Evolutionary conservation across 176 grass and related monocot genomes (phyloP).

Genomic region (Guadua angustifolia): DNA sequence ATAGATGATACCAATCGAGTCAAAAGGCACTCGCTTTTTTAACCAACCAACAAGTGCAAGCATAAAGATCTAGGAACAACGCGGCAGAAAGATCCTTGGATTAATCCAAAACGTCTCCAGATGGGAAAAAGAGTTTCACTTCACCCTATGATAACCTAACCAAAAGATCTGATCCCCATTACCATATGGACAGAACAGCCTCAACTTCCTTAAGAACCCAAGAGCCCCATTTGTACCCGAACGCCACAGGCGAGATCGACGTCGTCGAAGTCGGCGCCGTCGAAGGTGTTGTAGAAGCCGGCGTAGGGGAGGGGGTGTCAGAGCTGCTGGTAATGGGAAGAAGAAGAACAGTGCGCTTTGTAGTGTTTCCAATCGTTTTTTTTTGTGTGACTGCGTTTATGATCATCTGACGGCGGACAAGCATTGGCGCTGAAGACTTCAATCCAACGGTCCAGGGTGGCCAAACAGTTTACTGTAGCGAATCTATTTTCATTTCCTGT

Average conservation of each 20-base stretch:
- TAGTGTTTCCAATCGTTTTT: no score
- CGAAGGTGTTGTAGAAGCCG: constrained; percentile 59
- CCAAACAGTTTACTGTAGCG: no score
- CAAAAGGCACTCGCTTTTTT: not conserved
- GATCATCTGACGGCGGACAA: no score
- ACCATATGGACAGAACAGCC: constrained; percentile 26
- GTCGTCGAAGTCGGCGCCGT: constrained; percentile 68
- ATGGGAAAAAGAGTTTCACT: constrained; percentile 3
- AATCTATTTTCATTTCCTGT: no score
- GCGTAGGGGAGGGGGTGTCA: constrained; percentile 41
- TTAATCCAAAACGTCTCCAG: constrained; percentile 17
- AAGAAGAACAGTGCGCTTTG: no score
- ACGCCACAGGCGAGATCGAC: constrained; percentile 45
- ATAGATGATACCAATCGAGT: not conserved
- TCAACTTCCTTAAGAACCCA: not conserved
- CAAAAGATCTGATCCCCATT: not conserved
- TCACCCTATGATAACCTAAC: constrained; percentile 9
- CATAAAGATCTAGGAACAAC: constrained; percentile 22
- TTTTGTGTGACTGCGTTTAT: no score
- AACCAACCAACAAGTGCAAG: not conserved
- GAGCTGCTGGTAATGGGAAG: no score
- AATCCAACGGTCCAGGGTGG: no score
- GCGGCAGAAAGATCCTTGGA: not conserved
- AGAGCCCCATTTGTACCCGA: not conserved
- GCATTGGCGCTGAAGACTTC: no score